These are phyloP conservation scores for Saccharomycopsis capsularis DNA, from an alignment of 805 yeast genomes.

Conservation along the genomic window DNA sequence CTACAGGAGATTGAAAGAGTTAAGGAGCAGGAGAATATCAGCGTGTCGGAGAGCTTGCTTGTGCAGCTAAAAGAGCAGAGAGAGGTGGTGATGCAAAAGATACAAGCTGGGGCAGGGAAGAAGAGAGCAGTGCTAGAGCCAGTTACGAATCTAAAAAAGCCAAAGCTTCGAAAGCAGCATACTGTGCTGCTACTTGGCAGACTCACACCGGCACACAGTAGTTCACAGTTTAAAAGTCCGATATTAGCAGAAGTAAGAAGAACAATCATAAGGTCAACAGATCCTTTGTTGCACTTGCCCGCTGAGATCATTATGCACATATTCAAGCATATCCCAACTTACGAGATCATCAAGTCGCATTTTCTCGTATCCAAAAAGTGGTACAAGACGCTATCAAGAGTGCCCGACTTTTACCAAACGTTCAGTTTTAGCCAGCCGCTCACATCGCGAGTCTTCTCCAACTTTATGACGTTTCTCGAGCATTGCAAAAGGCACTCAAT, in stretches of 20 bases:
- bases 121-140: not conserved
- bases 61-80: constrained; percentile 1
- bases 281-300: constrained; percentile 3
- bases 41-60: constrained; percentile 6
- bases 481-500: not conserved
- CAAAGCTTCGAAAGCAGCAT: no score
- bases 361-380: constrained; percentile 15
- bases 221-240: not conserved
- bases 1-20: constrained; percentile 3
- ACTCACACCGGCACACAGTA: no score
- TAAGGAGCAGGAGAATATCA: constrained; percentile 3
- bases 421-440: constrained; percentile 3
- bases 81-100: no score
- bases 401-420: constrained; percentile 10
- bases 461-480: constrained; percentile 6
- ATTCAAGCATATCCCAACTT: constrained; percentile 5
- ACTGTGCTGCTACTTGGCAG: no score
- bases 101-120: not conserved
- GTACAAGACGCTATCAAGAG: constrained; percentile 6
- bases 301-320: constrained; percentile 10
- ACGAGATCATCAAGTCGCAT: constrained; percentile 2
- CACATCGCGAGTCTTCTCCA: constrained; percentile 3
- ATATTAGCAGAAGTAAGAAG: not conserved
- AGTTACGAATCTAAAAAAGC: not conserved
- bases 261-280: not conserved